A percentile compares a stretch with the other conserved stretches of the same genome.
Evolutionary conservation across 192 early-diverging fungal species (phyloP).

Genomic region (Gaertneriomyces semiglobifer): DNA sequence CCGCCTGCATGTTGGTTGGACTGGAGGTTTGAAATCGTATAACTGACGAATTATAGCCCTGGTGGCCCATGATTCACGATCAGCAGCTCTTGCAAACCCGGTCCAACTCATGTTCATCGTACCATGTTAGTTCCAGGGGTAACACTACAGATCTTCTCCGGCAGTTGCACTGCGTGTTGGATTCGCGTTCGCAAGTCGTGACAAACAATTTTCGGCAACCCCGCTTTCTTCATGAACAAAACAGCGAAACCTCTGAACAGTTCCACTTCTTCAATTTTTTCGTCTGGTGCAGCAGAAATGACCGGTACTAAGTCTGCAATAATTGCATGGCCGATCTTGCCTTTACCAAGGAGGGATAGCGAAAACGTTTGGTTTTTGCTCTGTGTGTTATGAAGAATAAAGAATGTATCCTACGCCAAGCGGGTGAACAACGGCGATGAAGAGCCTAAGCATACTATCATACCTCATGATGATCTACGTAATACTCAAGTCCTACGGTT

Average conservation of each 20-base stretch:
- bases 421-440: not conserved
- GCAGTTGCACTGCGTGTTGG: not conserved
- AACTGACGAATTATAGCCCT: not conserved
- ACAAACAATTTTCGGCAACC: constrained; percentile 2
- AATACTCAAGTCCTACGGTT: constrained; percentile 1
- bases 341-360: constrained; percentile 1
- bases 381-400: constrained; percentile 15
- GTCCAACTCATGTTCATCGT: not conserved
- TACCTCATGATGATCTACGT: constrained; percentile 26
- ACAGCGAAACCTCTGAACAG: constrained; percentile 21
- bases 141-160: constrained; percentile 8
- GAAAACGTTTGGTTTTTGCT: not conserved
- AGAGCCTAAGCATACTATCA: not conserved
- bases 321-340: not conserved
- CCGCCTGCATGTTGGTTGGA: constrained; percentile 9
- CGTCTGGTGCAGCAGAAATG: constrained; percentile 1
- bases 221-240: constrained; percentile 7
- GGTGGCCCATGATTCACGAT: not conserved
- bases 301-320: not conserved
- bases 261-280: constrained; percentile 23
- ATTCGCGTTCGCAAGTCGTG: constrained; percentile 6
- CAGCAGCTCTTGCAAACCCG: not conserved
- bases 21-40: constrained; percentile 13
- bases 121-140: constrained; percentile 15
- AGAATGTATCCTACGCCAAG: constrained; percentile 10